A percentile compares a stretch with the other conserved stretches of the same genome.
phyloP scores from a whole-genome alignment of 208 protist genomes.

The Novymonas esmeraldas region DNA sequence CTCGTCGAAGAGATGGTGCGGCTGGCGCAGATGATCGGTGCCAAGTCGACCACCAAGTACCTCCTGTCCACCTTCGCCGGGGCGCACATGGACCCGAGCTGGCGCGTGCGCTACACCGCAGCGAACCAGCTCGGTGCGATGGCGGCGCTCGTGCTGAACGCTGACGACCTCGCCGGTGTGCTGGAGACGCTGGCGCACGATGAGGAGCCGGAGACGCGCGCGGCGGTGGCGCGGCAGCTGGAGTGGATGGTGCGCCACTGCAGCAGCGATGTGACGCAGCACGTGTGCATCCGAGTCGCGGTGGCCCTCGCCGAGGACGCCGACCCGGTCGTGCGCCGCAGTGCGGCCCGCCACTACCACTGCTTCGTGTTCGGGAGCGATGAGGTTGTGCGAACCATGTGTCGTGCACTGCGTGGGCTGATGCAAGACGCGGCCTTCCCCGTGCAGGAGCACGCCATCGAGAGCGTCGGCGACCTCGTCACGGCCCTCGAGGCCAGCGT shows the following conservation, averaged over 20 bases:
- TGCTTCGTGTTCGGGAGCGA: constrained; percentile 48
- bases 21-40: constrained; percentile 59
- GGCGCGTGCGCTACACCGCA: constrained; percentile 75
- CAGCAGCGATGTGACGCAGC: constrained; percentile 27
- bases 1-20: constrained; percentile 52
- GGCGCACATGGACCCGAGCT: constrained; percentile 65
- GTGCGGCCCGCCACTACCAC: constrained; percentile 49
- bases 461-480: constrained; percentile 41
- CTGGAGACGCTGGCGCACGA: constrained; percentile 54
- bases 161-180: constrained; percentile 52
- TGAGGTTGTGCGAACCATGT: constrained; percentile 39
- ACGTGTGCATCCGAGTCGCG: constrained; percentile 33
- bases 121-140: constrained; percentile 58
- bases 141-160: constrained; percentile 35
- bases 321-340: constrained; percentile 54
- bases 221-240: constrained; percentile 68
- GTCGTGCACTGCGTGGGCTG: constrained; percentile 32
- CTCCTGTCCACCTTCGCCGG: constrained; percentile 46
- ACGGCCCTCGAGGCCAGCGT: constrained; percentile 25
- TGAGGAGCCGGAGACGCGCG: constrained; percentile 70
- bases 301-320: constrained; percentile 58
- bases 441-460: constrained; percentile 52
- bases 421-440: constrained; percentile 50
- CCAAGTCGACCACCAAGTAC: constrained; percentile 54
- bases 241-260: constrained; percentile 33